Evolutionary conservation across 2,329 filamentous ascomycete species (phyloP), one percentile per base, ranked within the genome.

Genomic region (Penicillium brevicompactum): DNA sequence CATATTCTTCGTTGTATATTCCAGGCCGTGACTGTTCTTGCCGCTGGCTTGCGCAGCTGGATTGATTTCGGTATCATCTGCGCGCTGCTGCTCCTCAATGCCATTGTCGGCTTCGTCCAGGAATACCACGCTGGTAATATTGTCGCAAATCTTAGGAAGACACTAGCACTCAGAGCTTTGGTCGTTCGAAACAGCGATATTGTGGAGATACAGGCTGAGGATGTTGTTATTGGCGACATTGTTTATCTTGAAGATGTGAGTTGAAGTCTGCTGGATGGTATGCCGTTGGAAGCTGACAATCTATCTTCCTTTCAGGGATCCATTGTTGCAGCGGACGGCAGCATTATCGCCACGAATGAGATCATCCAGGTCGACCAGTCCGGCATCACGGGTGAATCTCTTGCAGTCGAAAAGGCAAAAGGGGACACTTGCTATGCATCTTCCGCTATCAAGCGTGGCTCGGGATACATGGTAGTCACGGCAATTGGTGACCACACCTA

Each of bases 1-100:
- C 40, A 31, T n/a, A 13, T 11, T 46, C 48, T 46, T 56, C 18
- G 51, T 38, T 56, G 51, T 41, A 52, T 55, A 11, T 2, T 38
- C 11, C 18, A 87, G 85, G 83, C 85, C 76, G 89, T 90, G 59
- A 89, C 89, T 65, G 81, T 92, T 69, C 83, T 95, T 56, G 91
- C 91, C 71, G 90, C 88, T 59, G 90, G 89, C 85, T 85, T 96
- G 41, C 77, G 89, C 76, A 89, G 94, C 69, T 96, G 91, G 91
- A 89, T 96, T 62, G 91, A 96, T 80, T 93, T 96, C 70, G 91
- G 90, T 82, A 91, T 96, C 70, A 96, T 96, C 65, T 91, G 88
- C 75, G 91, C 80, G 70, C 82, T 95, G 48, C 83, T 96, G 9
- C 74, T 95, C 63, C 88, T 96, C 62, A 96, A 96, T 79, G 91